Evolutionary conservation across 768 basidiomycete genomes (phyloP).

Genomic region (Postia placenta): DNA sequence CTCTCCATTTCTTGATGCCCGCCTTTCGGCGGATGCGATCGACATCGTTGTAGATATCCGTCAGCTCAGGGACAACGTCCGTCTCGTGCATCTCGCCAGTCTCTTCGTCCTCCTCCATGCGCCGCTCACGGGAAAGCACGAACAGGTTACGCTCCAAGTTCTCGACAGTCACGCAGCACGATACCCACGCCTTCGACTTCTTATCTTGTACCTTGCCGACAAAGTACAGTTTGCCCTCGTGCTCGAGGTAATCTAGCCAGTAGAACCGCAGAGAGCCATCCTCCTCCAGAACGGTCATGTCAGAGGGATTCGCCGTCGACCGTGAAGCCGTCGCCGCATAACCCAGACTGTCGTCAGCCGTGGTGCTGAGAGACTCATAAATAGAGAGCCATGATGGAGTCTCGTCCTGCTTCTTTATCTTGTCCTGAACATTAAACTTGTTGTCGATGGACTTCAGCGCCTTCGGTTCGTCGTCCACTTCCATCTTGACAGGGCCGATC

Average conservation of each 20-base stretch:
- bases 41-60: slow-evolving; percentile 80
- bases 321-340: slow-evolving; percentile 26
- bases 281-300: slow-evolving; percentile 61
- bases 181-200: slow-evolving; percentile 60
- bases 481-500: slow-evolving; percentile 22
- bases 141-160: slow-evolving; percentile 88
- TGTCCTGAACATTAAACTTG: slow-evolving; percentile 15
- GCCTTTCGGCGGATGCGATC: slow-evolving; percentile 68
- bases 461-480: slow-evolving; percentile 14
- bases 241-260: slow-evolving; percentile 94
- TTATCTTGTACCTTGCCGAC: slow-evolving; percentile 89
- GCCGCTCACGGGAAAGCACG: slow-evolving; percentile 70
- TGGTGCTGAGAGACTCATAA: slow-evolving; percentile 65
- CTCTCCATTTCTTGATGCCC: slow-evolving; percentile 66
- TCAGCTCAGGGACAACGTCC: slow-evolving; percentile 61
- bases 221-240: slow-evolving; percentile 79
- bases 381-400: slow-evolving; percentile 67
- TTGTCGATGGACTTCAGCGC: slow-evolving; percentile 19
- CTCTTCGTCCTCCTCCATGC: slow-evolving; percentile 51
- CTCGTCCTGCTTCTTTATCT: slow-evolving; percentile 40
- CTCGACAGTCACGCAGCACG: slow-evolving; percentile 82
- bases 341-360: slow-evolving; percentile 55
- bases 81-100: slow-evolving; percentile 63
- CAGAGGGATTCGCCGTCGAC: slow-evolving; percentile 24
- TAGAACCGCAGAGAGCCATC: slow-evolving; percentile 88